A percentile compares a stretch with the other conserved stretches of the same genome.
Evolutionary conservation across 495 filamentous ascomycete species (phyloP).

Genomic region (Emericellopsis terricola): DNA sequence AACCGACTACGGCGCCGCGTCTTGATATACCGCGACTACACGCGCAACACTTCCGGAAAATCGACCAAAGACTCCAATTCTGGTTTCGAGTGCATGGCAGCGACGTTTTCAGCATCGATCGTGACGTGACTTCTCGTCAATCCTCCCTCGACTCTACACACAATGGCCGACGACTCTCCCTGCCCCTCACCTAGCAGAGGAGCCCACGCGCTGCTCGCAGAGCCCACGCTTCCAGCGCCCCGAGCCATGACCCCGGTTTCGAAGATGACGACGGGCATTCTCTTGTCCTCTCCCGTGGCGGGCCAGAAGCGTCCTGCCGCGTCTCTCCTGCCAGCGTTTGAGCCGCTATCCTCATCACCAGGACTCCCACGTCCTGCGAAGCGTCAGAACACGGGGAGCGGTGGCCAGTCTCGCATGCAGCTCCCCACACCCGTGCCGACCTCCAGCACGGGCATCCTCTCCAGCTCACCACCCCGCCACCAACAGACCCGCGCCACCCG

Average conservation of each 20-base stretch:
- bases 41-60: too few relatives aligned
- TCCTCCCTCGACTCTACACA: too few relatives aligned
- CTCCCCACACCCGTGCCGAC: constrained; percentile 89
- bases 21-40: too few relatives aligned
- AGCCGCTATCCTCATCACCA: constrained; percentile 80
- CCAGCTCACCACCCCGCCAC: constrained; percentile 61
- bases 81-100: too few relatives aligned
- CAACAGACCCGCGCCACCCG: constrained; percentile 27
- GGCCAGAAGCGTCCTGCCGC: constrained; percentile 65
- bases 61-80: too few relatives aligned
- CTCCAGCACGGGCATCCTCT: constrained; percentile 80
- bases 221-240: neutral
- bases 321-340: constrained; percentile 78
- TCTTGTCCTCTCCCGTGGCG: constrained; percentile 20
- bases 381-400: constrained; percentile 22
- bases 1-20: too few relatives aligned
- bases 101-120: too few relatives aligned
- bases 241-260: neutral
- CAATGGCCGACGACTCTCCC: neutral
- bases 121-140: too few relatives aligned
- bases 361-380: constrained; percentile 56
- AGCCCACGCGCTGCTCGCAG: too few relatives aligned
- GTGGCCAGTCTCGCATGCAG: constrained; percentile 27
- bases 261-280: neutral
- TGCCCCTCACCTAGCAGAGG: too few relatives aligned